Percentiles rank a stretch among this genome's conserved stretches.
Conservation (phyloP, 495 filamentous ascomycete genomes). For the Penicillium angulare region DNA sequence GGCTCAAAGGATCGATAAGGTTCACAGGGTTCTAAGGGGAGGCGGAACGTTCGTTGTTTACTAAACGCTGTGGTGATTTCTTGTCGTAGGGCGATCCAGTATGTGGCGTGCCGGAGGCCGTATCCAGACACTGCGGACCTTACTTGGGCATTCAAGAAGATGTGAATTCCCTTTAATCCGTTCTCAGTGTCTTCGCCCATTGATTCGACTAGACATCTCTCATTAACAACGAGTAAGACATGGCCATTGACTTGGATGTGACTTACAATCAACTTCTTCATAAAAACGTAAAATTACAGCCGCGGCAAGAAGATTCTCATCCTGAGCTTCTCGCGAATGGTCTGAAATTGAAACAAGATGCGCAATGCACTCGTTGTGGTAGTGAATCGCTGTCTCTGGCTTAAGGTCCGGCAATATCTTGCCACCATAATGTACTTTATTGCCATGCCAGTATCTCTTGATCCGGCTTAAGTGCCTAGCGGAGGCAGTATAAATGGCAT, state of each 20-base stretch:
- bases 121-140: slow-evolving; percentile 8
- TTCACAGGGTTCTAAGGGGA: slow-evolving; percentile 21
- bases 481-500: slow-evolving; percentile 32
- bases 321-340: slow-evolving; percentile 14
- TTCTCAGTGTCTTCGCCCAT: slow-evolving; percentile 16
- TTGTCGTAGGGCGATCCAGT: slow-evolving; percentile 36
- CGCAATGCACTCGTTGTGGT: slow-evolving; percentile 28
- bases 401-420: slow-evolving; percentile 18
- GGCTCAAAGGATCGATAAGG: slow-evolving; percentile 26
- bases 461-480: slow-evolving; percentile 26
- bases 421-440: slow-evolving; percentile 17
- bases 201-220: slow-evolving; percentile 1
- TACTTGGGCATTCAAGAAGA: slow-evolving; percentile 15
- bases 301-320: slow-evolving; percentile 29
- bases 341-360: slow-evolving; percentile 18
- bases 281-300: slow-evolving; percentile 34
- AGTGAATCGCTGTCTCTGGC: slow-evolving; percentile 22
- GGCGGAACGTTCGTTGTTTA: slow-evolving; percentile 29
- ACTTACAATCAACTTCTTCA: slow-evolving; percentile 31
- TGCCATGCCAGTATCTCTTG: slow-evolving; percentile 16
- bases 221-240: background rate
- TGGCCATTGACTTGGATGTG: background rate
- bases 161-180: slow-evolving; percentile 12
- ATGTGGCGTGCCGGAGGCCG: slow-evolving; percentile 32
- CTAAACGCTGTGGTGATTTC: slow-evolving; percentile 36